These are phyloP conservation scores for Kurtzmaniella cleridarum DNA, from an alignment of 805 yeast species.

Conservation along the genomic window DNA sequence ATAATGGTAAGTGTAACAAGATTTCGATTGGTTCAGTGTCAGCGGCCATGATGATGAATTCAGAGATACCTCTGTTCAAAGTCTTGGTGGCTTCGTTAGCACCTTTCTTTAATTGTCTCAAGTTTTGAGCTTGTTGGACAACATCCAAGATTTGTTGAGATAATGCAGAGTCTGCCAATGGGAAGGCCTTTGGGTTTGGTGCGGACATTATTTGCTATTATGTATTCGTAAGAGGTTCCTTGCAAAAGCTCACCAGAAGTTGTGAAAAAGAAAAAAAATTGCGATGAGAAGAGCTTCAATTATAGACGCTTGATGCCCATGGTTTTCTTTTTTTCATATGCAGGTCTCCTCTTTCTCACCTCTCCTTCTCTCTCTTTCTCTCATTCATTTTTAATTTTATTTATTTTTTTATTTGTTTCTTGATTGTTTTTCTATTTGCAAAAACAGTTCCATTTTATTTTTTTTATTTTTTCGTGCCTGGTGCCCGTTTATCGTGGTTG, in stretches of 20 bases:
- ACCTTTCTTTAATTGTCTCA: slow-evolving; percentile 98
- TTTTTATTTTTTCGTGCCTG: too few relatives aligned
- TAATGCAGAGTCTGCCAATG: slow-evolving; percentile 93
- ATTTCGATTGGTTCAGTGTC: slow-evolving; percentile 99
- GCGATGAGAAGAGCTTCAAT: not conserved
- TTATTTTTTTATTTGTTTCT: too few relatives aligned
- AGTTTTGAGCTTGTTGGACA: slow-evolving; percentile 95
- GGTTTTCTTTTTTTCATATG: too few relatives aligned
- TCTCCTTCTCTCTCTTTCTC: too few relatives aligned
- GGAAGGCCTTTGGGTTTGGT: slow-evolving; percentile 98
- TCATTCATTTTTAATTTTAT: too few relatives aligned
- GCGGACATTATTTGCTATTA: slow-evolving; percentile 53
- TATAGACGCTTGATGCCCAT: too few relatives aligned
- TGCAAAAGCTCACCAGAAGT: slow-evolving; percentile 39
- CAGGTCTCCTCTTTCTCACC: too few relatives aligned
- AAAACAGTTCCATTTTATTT: too few relatives aligned
- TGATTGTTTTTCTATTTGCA: too few relatives aligned
- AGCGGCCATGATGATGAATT: slow-evolving; percentile 99
- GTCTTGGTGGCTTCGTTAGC: slow-evolving; percentile 99
- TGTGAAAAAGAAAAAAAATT: slow-evolving; percentile 6
- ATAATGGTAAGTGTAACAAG: slow-evolving; percentile 90
- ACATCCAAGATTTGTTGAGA: slow-evolving; percentile 96
- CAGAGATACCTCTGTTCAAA: slow-evolving; percentile 98
- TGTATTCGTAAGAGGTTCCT: slow-evolving; percentile 39
- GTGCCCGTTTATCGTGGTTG: too few relatives aligned